These are phyloP conservation scores for Ettlia oleoabundans DNA, from an alignment of 139 green algal species.

Conservation along the genomic window DNA sequence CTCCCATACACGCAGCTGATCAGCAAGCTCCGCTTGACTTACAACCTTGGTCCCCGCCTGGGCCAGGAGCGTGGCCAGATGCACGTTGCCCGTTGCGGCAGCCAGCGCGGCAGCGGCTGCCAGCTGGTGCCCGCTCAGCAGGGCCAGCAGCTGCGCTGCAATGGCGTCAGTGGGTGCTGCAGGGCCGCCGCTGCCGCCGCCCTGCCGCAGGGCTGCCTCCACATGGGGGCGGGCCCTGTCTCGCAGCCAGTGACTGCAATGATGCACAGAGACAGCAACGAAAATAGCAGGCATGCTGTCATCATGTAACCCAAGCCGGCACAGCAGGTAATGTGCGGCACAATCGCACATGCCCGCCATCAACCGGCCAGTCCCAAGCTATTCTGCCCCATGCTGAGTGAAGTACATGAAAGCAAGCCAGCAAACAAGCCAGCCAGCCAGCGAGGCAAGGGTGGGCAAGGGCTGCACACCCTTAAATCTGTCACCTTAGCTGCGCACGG, in stretches of 20 bases:
- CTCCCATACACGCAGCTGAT: slow-evolving; percentile 75
- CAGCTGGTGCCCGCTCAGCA: slow-evolving; percentile 71
- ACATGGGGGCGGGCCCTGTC: slow-evolving; percentile 36
- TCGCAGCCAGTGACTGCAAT: slow-evolving; percentile 60
- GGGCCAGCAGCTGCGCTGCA: slow-evolving; percentile 52
- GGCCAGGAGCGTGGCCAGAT: slow-evolving; percentile 79
- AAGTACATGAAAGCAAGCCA: too few species aligned
- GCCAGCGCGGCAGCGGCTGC: slow-evolving; percentile 61
- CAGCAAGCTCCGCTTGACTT: slow-evolving; percentile 30
- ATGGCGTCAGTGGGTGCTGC: neutral
- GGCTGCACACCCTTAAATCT: neutral
- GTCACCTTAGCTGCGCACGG: slow-evolving; percentile 43
- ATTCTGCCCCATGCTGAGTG: too few species aligned
- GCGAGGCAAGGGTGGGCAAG: too few species aligned
- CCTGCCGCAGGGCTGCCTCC: slow-evolving; percentile 13
- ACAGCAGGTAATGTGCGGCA: too few species aligned
- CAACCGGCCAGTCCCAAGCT: too few species aligned
- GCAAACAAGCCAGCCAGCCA: too few species aligned
- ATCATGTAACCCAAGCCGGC: neutral
- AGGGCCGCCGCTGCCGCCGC: neutral
- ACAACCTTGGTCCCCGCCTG: slow-evolving; percentile 34
- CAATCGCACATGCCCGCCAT: too few species aligned
- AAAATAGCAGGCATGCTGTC: too few species aligned
- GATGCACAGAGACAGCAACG: too few species aligned
- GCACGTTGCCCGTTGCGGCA: slow-evolving; percentile 64